A percentile compares a stretch with the other conserved stretches of the same genome.
These are phyloP conservation scores for Nymphaea colorata DNA, from an alignment of 164 flowering plant species.

Conservation along the genomic window DNA sequence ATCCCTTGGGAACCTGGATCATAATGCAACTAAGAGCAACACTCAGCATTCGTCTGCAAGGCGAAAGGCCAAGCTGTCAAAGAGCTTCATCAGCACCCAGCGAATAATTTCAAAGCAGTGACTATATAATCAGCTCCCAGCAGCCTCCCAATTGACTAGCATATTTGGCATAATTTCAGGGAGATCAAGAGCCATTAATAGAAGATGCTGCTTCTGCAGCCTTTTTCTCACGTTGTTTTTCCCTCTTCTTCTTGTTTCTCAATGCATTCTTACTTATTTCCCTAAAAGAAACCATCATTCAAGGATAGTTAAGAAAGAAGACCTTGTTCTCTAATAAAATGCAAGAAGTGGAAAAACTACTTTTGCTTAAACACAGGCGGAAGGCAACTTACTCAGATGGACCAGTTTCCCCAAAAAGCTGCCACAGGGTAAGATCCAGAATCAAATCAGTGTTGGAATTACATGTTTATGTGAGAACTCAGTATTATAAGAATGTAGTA, in stretches of 20 bases:
- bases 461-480: neutral
- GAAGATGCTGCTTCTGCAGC: slow-evolving; percentile 33
- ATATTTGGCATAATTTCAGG: neutral
- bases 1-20: too few species aligned
- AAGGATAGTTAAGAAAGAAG: neutral
- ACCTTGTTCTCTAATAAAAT: neutral
- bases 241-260: slow-evolving; percentile 83
- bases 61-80: too few species aligned
- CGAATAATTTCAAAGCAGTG: too few species aligned
- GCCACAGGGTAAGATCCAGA: slow-evolving; percentile 13
- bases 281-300: slow-evolving; percentile 14
- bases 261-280: slow-evolving; percentile 81
- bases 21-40: too few species aligned
- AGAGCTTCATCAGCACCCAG: too few species aligned
- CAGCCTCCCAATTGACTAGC: too few species aligned
- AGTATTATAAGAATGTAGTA: slow-evolving; percentile 10
- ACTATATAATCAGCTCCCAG: too few species aligned
- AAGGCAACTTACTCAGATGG: slow-evolving; percentile 49
- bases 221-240: slow-evolving; percentile 84
- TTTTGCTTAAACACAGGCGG: neutral
- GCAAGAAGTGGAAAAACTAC: neutral
- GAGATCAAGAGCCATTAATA: neutral
- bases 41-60: too few species aligned
- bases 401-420: slow-evolving; percentile 61
- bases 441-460: too few species aligned